A percentile compares a stretch with the other conserved stretches of the same genome.
Conservation (phyloP, 2,329 filamentous ascomycete species). For the Hyphodiscus sp. region DNA sequence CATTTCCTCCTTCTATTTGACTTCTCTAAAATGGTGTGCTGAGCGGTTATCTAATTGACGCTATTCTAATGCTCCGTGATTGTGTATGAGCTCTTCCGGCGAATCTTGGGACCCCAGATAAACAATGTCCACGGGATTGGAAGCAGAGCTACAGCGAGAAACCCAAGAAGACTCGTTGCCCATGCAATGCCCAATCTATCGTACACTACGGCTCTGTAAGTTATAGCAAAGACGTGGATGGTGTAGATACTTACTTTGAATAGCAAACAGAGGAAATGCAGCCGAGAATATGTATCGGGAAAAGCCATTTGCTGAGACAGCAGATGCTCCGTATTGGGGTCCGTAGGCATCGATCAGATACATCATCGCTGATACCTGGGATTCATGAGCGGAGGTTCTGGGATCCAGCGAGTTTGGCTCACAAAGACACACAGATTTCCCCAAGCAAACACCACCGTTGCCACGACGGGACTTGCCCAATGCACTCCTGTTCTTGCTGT, state of each 20-base stretch:
- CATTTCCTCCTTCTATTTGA: not conserved
- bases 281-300: slow-evolving; percentile 3
- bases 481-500: slow-evolving; percentile 16
- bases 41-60: too few species aligned
- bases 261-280: slow-evolving; percentile 12
- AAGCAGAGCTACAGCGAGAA: slow-evolving; percentile 33
- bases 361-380: slow-evolving; percentile 3
- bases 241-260: slow-evolving; percentile 35
- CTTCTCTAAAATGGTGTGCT: not conserved
- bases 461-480: slow-evolving; percentile 8
- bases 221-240: not conserved
- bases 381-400: not conserved
- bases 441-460: slow-evolving; percentile 48
- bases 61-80: not conserved
- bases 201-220: slow-evolving; percentile 23
- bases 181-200: slow-evolving; percentile 30
- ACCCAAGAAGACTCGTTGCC: slow-evolving; percentile 34
- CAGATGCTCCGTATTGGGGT: not conserved
- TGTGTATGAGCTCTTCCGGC: slow-evolving; percentile 3
- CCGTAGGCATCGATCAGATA: slow-evolving; percentile 4
- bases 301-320: slow-evolving; percentile 5
- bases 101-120: slow-evolving; percentile 25
- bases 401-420: not conserved
- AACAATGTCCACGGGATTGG: slow-evolving; percentile 37
- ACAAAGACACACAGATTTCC: slow-evolving; percentile 52